Conservation (phyloP, 768 basidiomycete genomes). For the Mycena maculata region DNA sequence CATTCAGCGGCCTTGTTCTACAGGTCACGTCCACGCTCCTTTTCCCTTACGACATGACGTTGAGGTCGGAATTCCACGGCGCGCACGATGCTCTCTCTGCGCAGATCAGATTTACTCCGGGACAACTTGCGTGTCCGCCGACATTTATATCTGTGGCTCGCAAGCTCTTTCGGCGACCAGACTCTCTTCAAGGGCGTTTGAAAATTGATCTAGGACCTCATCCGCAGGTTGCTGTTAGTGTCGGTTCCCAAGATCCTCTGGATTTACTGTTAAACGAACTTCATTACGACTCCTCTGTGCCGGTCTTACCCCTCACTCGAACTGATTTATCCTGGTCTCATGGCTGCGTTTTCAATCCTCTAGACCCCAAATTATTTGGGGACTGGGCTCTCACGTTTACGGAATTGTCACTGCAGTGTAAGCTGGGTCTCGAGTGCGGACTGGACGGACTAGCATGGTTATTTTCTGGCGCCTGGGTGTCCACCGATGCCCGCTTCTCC, state of each 20-base stretch:
- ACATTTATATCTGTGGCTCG: constrained; percentile 59
- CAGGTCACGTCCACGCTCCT: constrained; percentile 56
- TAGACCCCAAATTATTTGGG: constrained; percentile 60
- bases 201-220: constrained; percentile 49
- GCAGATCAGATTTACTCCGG: constrained; percentile 51
- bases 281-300: constrained; percentile 33
- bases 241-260: constrained; percentile 57
- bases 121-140: constrained; percentile 43
- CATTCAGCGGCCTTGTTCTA: constrained; percentile 35
- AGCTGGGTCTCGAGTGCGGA: constrained; percentile 61
- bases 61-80: constrained; percentile 63
- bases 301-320: constrained; percentile 28
- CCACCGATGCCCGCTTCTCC: constrained; percentile 55
- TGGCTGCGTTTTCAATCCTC: constrained; percentile 61
- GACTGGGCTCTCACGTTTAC: constrained; percentile 64
- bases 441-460: constrained; percentile 57
- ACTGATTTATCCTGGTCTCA: constrained; percentile 47
- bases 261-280: constrained; percentile 45
- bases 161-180: constrained; percentile 61
- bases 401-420: constrained; percentile 67
- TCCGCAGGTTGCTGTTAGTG: constrained; percentile 54
- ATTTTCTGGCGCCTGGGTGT: constrained; percentile 62
- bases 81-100: constrained; percentile 48
- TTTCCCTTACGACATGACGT: constrained; percentile 52
- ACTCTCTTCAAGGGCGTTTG: constrained; percentile 58